Conservation (phyloP, 1,139 yeast species). For the Geotrichum phurueaensis region DNA sequence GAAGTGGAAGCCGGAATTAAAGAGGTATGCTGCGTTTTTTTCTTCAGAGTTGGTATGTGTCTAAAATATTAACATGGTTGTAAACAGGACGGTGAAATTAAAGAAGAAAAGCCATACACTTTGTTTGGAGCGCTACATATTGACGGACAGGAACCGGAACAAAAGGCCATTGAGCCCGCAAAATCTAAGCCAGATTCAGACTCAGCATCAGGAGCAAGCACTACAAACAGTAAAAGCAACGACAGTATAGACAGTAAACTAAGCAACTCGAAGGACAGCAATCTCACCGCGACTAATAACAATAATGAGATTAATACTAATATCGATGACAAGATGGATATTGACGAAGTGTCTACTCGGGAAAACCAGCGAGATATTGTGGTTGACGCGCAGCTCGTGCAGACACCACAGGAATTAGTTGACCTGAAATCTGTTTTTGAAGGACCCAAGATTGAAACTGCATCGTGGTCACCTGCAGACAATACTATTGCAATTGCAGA, state of each 20-base stretch:
- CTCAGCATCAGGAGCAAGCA: background rate
- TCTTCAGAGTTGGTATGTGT: constrained; percentile 9
- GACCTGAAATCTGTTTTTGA: constrained; percentile 14
- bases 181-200: background rate
- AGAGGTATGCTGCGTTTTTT: constrained; percentile 30
- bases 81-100: constrained; percentile 18
- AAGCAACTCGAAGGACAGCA: background rate
- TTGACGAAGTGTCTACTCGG: constrained; percentile 7
- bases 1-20: constrained; percentile 48
- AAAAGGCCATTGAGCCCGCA: background rate
- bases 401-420: constrained; percentile 11
- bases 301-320: background rate
- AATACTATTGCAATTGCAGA: constrained; percentile 23
- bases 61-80: background rate
- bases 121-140: constrained; percentile 37
- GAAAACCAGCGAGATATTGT: constrained; percentile 10
- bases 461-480: constrained; percentile 26
- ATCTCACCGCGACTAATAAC: background rate
- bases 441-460: constrained; percentile 20
- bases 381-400: constrained; percentile 12
- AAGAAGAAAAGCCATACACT: constrained; percentile 31
- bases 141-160: constrained; percentile 25
- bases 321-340: constrained; percentile 14
- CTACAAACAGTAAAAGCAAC: background rate
- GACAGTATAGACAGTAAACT: background rate